Percentiles rank a stretch among this genome's conserved stretches.
Conservation (phyloP, 139 green algal species). For the Spirogloea muscicola region DNA sequence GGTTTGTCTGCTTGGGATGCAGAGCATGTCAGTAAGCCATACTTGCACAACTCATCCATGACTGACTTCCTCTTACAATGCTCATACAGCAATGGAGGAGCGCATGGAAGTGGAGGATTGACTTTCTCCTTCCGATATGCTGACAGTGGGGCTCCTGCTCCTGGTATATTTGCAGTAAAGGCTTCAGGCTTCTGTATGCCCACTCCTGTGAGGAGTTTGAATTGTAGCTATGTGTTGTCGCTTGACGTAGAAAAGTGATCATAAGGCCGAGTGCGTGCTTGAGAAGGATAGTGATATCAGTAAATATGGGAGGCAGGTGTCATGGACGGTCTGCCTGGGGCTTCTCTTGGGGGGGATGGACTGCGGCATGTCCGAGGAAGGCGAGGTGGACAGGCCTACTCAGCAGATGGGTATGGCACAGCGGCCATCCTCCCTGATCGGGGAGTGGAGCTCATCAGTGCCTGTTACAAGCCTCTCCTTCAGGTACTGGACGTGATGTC, state of each 20-base stretch:
- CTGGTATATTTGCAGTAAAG: too few species aligned
- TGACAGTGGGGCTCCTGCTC: neutral
- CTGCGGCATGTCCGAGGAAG: neutral
- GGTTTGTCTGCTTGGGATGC: neutral
- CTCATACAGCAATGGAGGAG: neutral
- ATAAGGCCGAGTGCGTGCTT: neutral
- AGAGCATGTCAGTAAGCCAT: too few species aligned
- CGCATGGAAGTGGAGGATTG: too few species aligned
- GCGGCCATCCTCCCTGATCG: slow-evolving; percentile 19
- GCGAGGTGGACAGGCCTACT: slow-evolving; percentile 3
- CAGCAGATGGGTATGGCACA: slow-evolving; percentile 38
- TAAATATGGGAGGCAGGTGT: too few species aligned
- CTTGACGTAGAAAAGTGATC: neutral
- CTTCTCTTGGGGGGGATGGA: slow-evolving; percentile 7
- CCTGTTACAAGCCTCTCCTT: slow-evolving; percentile 24
- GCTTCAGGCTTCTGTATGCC: neutral
- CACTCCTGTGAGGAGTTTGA: neutral
- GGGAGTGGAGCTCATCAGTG: slow-evolving; percentile 39
- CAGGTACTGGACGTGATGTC: too few species aligned
- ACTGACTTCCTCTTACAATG: too few species aligned
- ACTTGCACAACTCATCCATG: too few species aligned
- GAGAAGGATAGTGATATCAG: neutral
- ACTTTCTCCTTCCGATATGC: slow-evolving; percentile 34
- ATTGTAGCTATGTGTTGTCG: neutral
- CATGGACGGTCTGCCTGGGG: neutral